phyloP scores from a whole-genome alignment of 805 yeast species.

The Saccharomycopsis babjevae region DNA sequence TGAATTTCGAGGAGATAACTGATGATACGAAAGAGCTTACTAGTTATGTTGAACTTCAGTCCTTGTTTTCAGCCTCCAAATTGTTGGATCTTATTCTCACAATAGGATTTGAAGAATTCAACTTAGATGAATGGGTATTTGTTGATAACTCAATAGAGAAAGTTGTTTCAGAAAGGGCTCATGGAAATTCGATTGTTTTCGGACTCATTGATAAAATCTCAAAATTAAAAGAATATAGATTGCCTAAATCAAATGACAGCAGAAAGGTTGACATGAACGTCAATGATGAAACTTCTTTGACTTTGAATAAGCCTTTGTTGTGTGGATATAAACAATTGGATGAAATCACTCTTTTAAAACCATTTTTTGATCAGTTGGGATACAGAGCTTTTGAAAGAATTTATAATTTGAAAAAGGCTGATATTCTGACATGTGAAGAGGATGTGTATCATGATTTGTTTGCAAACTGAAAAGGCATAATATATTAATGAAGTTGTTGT shows the following conservation, averaged over 20 bases:
- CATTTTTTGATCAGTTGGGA: conserved; percentile 58
- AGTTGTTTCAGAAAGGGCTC: conserved; percentile 24
- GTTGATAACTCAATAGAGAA: conserved; percentile 59
- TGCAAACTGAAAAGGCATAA: neutral
- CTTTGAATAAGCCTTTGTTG: conserved; percentile 27
- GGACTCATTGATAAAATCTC: conserved; percentile 42
- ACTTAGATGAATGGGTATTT: conserved; percentile 73
- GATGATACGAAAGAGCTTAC: conserved; percentile 20
- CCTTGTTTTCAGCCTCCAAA: conserved; percentile 57
- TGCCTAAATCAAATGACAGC: conserved; percentile 24
- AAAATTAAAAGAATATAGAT: conserved; percentile 28
- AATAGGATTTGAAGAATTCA: conserved; percentile 70
- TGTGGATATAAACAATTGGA: conserved; percentile 29
- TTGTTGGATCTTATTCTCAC: conserved; percentile 65
- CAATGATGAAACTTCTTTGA: conserved; percentile 17
- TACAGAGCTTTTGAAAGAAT: conserved; percentile 55
- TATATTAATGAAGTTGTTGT: too few species aligned
- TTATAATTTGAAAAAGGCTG: conserved; percentile 39
- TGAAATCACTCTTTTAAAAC: conserved; percentile 39
- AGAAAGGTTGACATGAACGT: conserved; percentile 15
- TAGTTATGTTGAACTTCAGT: conserved; percentile 26
- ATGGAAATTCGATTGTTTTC: conserved; percentile 7
- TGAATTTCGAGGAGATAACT: conserved; percentile 21
- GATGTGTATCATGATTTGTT: conserved; percentile 56
- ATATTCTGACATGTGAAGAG: conserved; percentile 36